Percentiles rank a stretch among this genome's conserved stretches.
phyloP scores from a whole-genome alignment of 2,329 filamentous ascomycete genomes.

The Cryphonectria parasitica region DNA sequence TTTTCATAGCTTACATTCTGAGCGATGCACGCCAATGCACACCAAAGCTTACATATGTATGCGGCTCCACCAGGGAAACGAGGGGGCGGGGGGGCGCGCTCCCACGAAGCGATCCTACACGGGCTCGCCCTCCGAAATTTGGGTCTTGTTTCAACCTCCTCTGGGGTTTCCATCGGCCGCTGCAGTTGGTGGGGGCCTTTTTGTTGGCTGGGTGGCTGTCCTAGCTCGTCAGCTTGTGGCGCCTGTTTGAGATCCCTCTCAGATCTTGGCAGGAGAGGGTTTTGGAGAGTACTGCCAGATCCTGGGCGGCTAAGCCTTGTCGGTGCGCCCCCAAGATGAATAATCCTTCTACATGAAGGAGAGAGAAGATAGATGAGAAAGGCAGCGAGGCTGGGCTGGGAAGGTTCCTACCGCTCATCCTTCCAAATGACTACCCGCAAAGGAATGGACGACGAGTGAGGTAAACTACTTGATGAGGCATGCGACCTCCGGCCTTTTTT shows the following conservation, averaged over 20 bases:
- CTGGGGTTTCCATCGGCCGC: background rate
- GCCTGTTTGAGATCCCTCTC: background rate
- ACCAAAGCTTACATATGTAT: background rate
- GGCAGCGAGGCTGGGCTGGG: too few species aligned
- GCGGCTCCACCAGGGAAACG: background rate
- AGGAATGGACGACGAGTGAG: too few species aligned
- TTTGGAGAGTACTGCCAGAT: too few species aligned
- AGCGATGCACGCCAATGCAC: background rate
- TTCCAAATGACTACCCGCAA: too few species aligned
- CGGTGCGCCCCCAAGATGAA: background rate
- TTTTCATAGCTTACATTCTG: background rate
- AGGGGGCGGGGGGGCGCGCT: background rate
- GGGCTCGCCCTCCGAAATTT: background rate
- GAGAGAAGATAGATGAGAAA: too few species aligned
- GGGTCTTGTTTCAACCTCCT: conserved; percentile 5
- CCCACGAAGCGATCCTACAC: background rate
- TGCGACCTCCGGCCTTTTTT: too few species aligned
- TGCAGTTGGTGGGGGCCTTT: background rate
- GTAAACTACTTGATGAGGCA: too few species aligned
- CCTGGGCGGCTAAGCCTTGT: too few species aligned
- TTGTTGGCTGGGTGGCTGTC: background rate
- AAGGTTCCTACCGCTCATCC: too few species aligned
- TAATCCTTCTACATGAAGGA: background rate
- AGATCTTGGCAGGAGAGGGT: background rate
- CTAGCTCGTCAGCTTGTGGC: background rate